Evolutionary conservation across 2,329 filamentous ascomycete genomes (phyloP), one percentile per base, ranked within the genome.

Genomic region (Sporothrix variecibatus): DNA sequence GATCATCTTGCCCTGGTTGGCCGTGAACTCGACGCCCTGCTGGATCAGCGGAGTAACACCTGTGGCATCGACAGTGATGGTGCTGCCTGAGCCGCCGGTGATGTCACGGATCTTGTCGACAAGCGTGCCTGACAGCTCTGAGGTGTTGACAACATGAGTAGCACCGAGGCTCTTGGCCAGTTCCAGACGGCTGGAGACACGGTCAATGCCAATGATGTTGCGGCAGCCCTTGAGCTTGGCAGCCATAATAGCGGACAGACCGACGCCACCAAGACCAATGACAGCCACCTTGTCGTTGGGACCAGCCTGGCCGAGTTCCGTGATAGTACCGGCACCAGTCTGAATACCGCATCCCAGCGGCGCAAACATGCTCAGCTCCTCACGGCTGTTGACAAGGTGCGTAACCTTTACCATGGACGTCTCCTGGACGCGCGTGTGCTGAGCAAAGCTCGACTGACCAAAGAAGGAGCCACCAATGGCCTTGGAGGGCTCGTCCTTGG

Each of bases 281-380:
- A 60, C 28, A 26, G 56, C 56, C 4, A 60, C 56, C 56, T 60
- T 60, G 56, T 60, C 26, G 28, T 60, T 34, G 23, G 56, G 26
- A 15, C 56, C 56, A 17, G 56, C 56, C 56, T 60, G 26, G 28
- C 26, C 56, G 56, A 60, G 56, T 11, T 60, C 26, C 1, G 56
- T 60, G 5, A 60, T 31, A 2, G 56, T 60, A 31, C 56, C 56
- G 56, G 56, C 56, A 17, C 56, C 56, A 12, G 56, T 60, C 15
- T 60, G 56, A n/a, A 60, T 60, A 31, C 56, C 56, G 15, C 56
- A 60, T 15, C 56, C 56, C 11, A 60, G 56, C 26, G 56, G 56
- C 6, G 56, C 56, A 34, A 60, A 60, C 56, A 60, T 60, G 26
- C 56, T 34, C 23, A 60, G 56, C 56, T 60, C 56, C 56, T 60